Base-by-base conservation (phyloP, 306 rosid genomes). In the Vigna nakashimae region DNA sequence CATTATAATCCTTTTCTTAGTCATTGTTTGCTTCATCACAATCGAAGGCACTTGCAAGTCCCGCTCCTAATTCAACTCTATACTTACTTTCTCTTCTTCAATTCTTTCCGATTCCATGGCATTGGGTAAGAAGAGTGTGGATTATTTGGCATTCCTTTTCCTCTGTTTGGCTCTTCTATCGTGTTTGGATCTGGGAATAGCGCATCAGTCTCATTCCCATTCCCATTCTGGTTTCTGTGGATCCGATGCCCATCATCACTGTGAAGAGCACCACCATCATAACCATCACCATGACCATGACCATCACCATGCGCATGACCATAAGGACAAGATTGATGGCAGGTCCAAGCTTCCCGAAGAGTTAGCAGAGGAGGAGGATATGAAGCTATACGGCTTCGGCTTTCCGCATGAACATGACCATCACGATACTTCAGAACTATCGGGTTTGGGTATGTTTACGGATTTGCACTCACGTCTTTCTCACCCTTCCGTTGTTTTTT, bases 321-420 rank as follows among this genome's bases (percentile, higher is more conserved):
- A 78, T 20, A 55, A 79, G 18, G 83, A 83, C 56, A 75, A 59
- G 22, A 51, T 71, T 20, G 60, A 6, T 69, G 72, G 7, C 63
- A 55, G 46, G 28, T 77, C 80, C 6, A 90, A 78, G 80, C 93
- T 94, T 75, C 97, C 97, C 0, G 97, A 94, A 84, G 98, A 94
- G 84, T 81, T 94, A 87, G 98, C 92, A 6, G 98, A 94, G 83
- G 98, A 94, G 79, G 97, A 94, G 83, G 98, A 94, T 87, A 87
- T 91, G 97, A 92, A 79, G 77, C 80, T 94, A 4, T 88, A 84
- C 64, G 98, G 95, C 7, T 92, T 92, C 66, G 97, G 88, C 22
- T 77, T 84, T 18, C 77, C 84, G 1, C 73, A 73, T 73, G 68
- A 83, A 18, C 82, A 87, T 48, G 88, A 77, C 18, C 82, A 49